Conservation (phyloP, 352 stramenopile genomes). For the Globisporangium cederbergense region DNA sequence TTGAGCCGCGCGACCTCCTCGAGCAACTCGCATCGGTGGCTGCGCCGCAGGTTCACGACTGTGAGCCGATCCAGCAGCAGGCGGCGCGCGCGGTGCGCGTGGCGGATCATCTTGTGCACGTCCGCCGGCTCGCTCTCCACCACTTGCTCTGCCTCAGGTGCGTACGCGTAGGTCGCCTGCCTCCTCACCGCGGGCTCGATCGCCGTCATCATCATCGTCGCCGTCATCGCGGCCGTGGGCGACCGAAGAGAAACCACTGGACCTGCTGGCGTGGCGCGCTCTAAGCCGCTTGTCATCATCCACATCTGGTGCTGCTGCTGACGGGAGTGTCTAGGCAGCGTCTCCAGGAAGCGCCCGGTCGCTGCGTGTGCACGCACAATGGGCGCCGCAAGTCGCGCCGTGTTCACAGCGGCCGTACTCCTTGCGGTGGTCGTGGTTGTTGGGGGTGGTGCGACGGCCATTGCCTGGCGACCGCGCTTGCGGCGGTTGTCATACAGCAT, state of each 20-base stretch:
- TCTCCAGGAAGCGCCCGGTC: not conserved
- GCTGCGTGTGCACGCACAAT: not conserved
- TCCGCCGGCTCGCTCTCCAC: not conserved
- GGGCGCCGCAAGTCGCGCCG: not conserved
- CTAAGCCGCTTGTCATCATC: not conserved
- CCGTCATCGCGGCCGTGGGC: too few species aligned
- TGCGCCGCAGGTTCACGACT: slow-evolving; percentile 21
- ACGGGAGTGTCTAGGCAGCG: not conserved
- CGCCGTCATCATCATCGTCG: not conserved
- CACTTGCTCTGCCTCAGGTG: too few species aligned
- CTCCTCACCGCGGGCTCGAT: not conserved
- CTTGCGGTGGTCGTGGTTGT: not conserved
- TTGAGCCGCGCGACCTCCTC: slow-evolving; percentile 36
- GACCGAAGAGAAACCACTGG: not conserved
- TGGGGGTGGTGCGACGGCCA: not conserved
- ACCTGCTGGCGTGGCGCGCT: not conserved
- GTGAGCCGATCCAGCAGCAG: slow-evolving; percentile 21
- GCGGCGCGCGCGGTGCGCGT: slow-evolving; percentile 24
- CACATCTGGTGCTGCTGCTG: not conserved
- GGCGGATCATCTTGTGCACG: slow-evolving; percentile 10
- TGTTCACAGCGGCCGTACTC: not conserved
- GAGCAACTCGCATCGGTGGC: slow-evolving; percentile 27
- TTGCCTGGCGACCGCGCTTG: slow-evolving; percentile 1
- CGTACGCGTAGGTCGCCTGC: too few species aligned
- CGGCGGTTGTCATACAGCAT: slow-evolving; percentile 10